Evolutionary conservation across 257 asterid genomes (phyloP), one percentile per base, ranked within the genome.

Genomic region (Coffea eugenioides): DNA sequence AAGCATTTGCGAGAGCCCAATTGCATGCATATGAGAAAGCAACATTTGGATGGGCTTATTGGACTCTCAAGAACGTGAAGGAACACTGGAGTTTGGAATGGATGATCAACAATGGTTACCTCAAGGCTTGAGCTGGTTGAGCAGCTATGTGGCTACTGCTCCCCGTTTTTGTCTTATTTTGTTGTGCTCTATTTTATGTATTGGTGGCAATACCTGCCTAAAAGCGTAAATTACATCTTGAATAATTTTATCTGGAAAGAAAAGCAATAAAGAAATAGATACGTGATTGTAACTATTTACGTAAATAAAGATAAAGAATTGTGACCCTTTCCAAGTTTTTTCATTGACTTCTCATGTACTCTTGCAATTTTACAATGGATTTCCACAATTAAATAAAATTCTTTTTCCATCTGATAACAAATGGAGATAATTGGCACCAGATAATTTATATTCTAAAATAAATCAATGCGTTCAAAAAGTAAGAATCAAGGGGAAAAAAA

Each of bases 11-110:
- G 3, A 73, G 61, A 16, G 95, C 93, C 3, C 97, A 93, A 80
- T 77, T 93, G 13, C 31, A 90, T 74, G 95, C 91, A 45, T 93
- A 78, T 7, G 92, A 91, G 8, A 65, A 77, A 31, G 91, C 95
- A 4, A 79, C 85, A 16, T 91, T 93, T 72, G 97, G 97, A 15
- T 93, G 97, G 97, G 97, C 95, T 0, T 93, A 93, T 76, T 93
- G 95, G 97, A 43, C 90, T 9, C 83, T 88, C 0, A 93, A 82
- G 64, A 90, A 93, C 83, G 97, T 85, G 10, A 78, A 85, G 45
- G 80, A 81, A 9, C 36, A 83, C 13, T 89, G 96, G 96, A 89
- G 92, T 80, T 46, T 91, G 83, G 88, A 91, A 54, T 92, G 97
- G 97, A 90, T 89, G 96, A 90, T 92, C 39, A 86, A 83, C 3